Percentiles rank a stretch among this genome's conserved stretches.
Conservation (phyloP, 139 green algal species). For the Haematococcus sp. region DNA sequence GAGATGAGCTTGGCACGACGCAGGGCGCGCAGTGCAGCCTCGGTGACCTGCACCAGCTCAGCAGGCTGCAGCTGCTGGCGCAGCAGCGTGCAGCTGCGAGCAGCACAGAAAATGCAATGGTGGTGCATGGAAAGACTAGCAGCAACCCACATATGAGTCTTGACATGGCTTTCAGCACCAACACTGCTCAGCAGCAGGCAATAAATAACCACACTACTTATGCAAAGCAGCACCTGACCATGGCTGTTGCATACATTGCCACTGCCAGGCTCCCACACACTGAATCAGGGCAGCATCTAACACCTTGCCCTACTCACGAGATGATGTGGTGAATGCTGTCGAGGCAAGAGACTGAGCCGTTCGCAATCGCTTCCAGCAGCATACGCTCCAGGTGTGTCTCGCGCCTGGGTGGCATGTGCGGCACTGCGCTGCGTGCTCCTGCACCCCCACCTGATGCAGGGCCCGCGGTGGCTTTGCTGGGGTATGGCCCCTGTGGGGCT, state of each 20-base stretch:
- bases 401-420: background rate
- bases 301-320: constrained; percentile 17
- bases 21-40: constrained; percentile 36
- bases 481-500: background rate
- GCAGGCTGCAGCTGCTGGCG: constrained; percentile 30
- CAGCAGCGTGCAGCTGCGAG: constrained; percentile 43
- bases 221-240: no score
- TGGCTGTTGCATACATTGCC: no score
- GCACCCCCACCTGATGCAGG: background rate
- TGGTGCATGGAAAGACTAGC: background rate
- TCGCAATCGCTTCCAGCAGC: constrained; percentile 61
- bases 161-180: no score
- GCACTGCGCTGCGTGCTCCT: background rate
- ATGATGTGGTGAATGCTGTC: constrained; percentile 44
- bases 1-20: constrained; percentile 15
- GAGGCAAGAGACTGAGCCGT: constrained; percentile 26
- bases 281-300: background rate
- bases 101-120: background rate
- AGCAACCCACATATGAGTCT: no score
- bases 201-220: no score
- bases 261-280: background rate
- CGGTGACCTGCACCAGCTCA: constrained; percentile 14
- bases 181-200: no score
- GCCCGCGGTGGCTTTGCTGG: background rate
- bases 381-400: constrained; percentile 56